Conservation (phyloP, 345 rosid species). For the Eucalyptus curtisii region DNA sequence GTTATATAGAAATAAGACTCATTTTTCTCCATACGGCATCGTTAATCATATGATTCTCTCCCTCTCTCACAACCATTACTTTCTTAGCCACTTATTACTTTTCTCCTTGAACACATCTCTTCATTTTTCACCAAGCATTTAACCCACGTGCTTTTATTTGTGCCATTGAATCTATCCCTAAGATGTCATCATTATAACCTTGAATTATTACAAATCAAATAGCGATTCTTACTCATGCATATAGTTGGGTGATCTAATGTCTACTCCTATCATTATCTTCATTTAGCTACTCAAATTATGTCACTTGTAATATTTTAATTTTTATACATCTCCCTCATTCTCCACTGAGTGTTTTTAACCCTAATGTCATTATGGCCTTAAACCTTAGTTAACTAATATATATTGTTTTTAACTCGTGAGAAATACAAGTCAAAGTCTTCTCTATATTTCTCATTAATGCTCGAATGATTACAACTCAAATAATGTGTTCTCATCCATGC, state of each 20-base stretch:
- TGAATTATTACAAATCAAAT: neutral
- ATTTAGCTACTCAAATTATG: neutral
- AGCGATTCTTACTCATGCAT: neutral
- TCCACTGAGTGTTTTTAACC: neutral
- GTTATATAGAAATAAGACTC: neutral
- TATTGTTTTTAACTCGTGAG: neutral
- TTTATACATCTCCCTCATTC: neutral
- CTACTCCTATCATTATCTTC: neutral
- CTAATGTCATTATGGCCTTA: neutral
- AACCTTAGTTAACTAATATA: neutral
- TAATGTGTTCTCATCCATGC: accelerated
- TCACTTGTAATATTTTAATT: neutral
- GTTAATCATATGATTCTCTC: neutral
- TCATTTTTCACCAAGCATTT: neutral
- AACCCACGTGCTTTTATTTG: neutral
- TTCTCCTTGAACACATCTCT: neutral
- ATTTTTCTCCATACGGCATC: neutral
- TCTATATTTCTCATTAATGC: neutral
- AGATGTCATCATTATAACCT: neutral
- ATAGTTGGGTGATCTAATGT: neutral
- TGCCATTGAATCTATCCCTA: neutral
- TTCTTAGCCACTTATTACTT: neutral
- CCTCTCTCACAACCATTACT: neutral
- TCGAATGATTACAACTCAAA: neutral
- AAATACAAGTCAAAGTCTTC: neutral